Conservation (phyloP, 352 stramenopile species). For the Pythium monospermum region DNA sequence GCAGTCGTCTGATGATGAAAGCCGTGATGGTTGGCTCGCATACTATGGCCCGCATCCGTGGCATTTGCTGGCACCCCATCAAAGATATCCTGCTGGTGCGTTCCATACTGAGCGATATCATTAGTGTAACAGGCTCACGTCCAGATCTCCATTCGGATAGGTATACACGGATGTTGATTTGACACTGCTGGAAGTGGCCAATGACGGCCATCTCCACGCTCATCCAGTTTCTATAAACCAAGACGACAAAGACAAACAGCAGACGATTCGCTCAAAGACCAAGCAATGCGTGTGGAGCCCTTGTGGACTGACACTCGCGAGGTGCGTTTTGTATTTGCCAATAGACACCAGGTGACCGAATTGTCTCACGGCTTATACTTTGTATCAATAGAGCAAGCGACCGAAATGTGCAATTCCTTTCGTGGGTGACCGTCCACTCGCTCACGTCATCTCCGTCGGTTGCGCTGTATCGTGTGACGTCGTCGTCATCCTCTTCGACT, state of each 20-base stretch:
- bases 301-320: slow-evolving; percentile 32
- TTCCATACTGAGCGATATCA: too few relatives aligned
- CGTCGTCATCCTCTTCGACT: not conserved
- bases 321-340: too few relatives aligned
- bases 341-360: too few relatives aligned
- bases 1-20: not conserved
- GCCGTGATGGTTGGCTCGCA: slow-evolving; percentile 5
- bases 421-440: not conserved
- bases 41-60: slow-evolving; percentile 17
- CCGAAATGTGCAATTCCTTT: not conserved
- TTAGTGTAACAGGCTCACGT: too few relatives aligned
- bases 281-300: slow-evolving; percentile 38
- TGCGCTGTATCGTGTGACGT: slow-evolving; percentile 1
- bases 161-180: slow-evolving; percentile 17
- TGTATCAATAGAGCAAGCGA: slow-evolving; percentile 3
- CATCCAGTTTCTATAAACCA: not conserved
- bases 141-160: not conserved
- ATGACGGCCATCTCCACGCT: not conserved
- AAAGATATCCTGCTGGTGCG: slow-evolving; percentile 33
- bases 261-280: slow-evolving; percentile 13
- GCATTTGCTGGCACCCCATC: slow-evolving; percentile 32
- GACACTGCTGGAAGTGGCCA: slow-evolving; percentile 21
- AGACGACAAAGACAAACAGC: too few relatives aligned
- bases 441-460: not conserved
- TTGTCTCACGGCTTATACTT: not conserved